Evolutionary conservation across 1,284 basidiomycete species (phyloP), one percentile per base, ranked within the genome.

Genomic region (Taiwanofungus camphoratus): DNA sequence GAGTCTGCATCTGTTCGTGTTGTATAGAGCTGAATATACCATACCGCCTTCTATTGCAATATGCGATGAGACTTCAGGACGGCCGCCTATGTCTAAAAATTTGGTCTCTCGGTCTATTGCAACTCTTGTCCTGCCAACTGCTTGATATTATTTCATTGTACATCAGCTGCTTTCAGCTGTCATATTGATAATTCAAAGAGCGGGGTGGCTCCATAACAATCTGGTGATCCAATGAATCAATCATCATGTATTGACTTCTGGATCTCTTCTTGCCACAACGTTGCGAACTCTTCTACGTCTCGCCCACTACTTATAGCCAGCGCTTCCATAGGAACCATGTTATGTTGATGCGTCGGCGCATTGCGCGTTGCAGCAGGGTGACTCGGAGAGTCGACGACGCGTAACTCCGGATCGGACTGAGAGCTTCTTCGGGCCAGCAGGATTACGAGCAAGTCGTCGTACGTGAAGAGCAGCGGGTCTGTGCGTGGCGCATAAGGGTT

Each of bases 301-400:
- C 74, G 71, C 2, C 92, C 92, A 41, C 74, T 75, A 53, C 88
- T 85, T 58, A 95, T 65, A 41, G 76, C 77, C 16, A 96, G 68
- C 11, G 90, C 87, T 57, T 98, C 94, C 30, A 89, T 73, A 2
- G 94, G 95, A 13, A 95, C 74, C 87, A 95, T 95, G 59, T 96
- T 97, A 56, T 89, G 84, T 51, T 87, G 84, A 57, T 92, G 75
- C 1, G 76, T 70, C 1, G 92, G 90, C 2, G 79, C 77, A 50
- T 79, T 87, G 40, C 73, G 68, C 23, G 66, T 73, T 0, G 77
- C 83, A 2, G 71, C 75, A 1, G 81, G 86, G 60, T 92, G 87
- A 12, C 73, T 63, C 1, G 70, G 70, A 0, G 84, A 87, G 55
- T 87, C 80, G 40, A 94, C 80, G n/a, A 85, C 75, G 18, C 76